Conservation (phyloP, 805 yeast species). For the Sugiyamaella mastotermitis region DNA sequence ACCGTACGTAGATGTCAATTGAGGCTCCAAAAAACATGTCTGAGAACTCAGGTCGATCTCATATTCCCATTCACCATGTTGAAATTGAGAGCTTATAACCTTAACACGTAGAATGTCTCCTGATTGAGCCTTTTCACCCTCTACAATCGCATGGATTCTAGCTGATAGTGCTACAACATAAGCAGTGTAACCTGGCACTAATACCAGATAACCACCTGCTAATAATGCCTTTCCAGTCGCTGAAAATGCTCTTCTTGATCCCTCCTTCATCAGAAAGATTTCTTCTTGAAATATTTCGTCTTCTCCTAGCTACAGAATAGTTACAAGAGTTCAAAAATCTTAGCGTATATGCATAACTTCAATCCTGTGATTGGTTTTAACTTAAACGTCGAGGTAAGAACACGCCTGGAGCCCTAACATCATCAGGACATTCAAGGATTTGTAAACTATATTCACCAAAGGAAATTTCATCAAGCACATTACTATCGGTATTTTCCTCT, state of each 20-base stretch:
- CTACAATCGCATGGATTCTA: slow-evolving; percentile 74
- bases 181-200: slow-evolving; percentile 68
- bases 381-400: too few relatives aligned
- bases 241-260: too few relatives aligned
- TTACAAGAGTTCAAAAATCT: too few relatives aligned
- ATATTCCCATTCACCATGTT: slow-evolving; percentile 64
- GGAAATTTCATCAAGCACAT: too few relatives aligned
- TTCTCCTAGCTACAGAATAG: too few relatives aligned
- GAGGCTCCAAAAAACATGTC: slow-evolving; percentile 4
- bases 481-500: background rate
- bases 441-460: too few relatives aligned
- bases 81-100: slow-evolving; percentile 73
- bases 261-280: too few relatives aligned
- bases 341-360: too few relatives aligned
- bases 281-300: too few relatives aligned
- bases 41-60: background rate
- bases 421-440: too few relatives aligned
- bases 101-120: background rate
- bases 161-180: slow-evolving; percentile 84
- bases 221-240: slow-evolving; percentile 95
- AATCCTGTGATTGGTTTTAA: too few relatives aligned
- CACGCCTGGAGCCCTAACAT: too few relatives aligned
- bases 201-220: slow-evolving; percentile 91
- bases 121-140: slow-evolving; percentile 6
- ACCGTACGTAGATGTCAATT: slow-evolving; percentile 11